These are phyloP conservation scores for Zymoseptoria brevis DNA, from an alignment of 2,329 filamentous ascomycete genomes.

Conservation along the genomic window DNA sequence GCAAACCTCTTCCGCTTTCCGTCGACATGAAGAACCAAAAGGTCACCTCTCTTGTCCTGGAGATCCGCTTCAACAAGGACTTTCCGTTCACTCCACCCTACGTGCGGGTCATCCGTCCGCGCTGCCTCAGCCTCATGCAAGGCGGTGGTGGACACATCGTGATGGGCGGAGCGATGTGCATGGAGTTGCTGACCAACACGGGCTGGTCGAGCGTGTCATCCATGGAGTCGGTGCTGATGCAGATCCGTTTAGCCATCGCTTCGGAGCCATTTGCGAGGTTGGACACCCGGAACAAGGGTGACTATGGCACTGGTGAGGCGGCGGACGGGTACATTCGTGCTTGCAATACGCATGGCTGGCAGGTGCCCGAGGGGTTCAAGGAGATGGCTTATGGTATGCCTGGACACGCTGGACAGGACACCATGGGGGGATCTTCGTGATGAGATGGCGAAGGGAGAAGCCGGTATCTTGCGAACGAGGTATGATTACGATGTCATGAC, in stretches of 20 bases:
- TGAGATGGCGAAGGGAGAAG: neutral
- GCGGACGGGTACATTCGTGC: slow-evolving; percentile 64
- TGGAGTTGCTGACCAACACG: slow-evolving; percentile 66
- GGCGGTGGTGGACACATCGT: slow-evolving; percentile 86
- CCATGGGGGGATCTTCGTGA: neutral
- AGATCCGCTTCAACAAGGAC: slow-evolving; percentile 69
- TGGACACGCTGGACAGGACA: neutral
- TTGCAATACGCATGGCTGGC: slow-evolving; percentile 64
- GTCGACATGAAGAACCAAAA: slow-evolving; percentile 60
- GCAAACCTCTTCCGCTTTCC: slow-evolving; percentile 54
- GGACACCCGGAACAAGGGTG: slow-evolving; percentile 23
- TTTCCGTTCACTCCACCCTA: slow-evolving; percentile 78
- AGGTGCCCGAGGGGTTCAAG: slow-evolving; percentile 55
- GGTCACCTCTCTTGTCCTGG: slow-evolving; percentile 64
- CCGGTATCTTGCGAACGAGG: neutral
- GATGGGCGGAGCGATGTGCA: slow-evolving; percentile 71
- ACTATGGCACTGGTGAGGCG: slow-evolving; percentile 62
- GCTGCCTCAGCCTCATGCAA: slow-evolving; percentile 60
- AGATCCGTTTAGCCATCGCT: slow-evolving; percentile 70
- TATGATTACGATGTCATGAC: neutral
- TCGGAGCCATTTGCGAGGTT: slow-evolving; percentile 70
- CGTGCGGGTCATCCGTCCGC: slow-evolving; percentile 71
- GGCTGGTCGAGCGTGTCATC: slow-evolving; percentile 69
- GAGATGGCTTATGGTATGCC: slow-evolving; percentile 33
- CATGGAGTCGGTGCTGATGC: slow-evolving; percentile 72